Conservation (phyloP, 495 filamentous ascomycete species). For the Aspergillus avenaceus region DNA sequence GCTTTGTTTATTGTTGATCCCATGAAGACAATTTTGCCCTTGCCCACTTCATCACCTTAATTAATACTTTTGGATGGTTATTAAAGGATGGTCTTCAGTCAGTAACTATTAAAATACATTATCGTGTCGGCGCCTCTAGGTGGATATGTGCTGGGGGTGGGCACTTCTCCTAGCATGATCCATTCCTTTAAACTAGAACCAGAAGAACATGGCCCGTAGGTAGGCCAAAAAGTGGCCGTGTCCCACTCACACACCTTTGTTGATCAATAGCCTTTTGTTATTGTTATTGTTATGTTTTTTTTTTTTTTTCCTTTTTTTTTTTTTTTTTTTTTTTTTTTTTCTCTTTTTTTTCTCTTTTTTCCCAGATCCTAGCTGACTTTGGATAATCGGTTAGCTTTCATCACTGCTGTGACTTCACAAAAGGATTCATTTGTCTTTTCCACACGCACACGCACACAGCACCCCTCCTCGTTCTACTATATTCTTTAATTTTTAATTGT, state of each 20-base stretch:
- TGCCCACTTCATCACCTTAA: no score
- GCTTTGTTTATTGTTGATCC: no score
- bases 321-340: slow-evolving; percentile 14
- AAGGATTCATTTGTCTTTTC: no score
- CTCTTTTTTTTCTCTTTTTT: no score
- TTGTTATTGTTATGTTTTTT: slow-evolving; percentile 14
- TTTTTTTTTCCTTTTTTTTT: slow-evolving; percentile 11
- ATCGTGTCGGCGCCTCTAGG: background rate
- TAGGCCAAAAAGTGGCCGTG: slow-evolving; percentile 16
- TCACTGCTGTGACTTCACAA: background rate
- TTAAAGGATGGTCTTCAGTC: no score
- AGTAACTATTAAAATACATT: background rate
- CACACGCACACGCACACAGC: no score
- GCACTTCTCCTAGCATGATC: slow-evolving; percentile 23
- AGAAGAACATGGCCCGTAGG: slow-evolving; percentile 15
- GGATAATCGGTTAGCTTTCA: slow-evolving; percentile 8
- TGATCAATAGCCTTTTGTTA: slow-evolving; percentile 20
- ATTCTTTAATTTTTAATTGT: slow-evolving; percentile 8
- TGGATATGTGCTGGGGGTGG: slow-evolving; percentile 19
- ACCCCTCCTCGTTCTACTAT: no score
- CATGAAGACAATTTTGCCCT: no score
- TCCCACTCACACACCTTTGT: slow-evolving; percentile 17
- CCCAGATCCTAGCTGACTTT: slow-evolving; percentile 6
- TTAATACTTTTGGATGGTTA: no score
- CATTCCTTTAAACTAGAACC: slow-evolving; percentile 18